Evolutionary conservation across 768 basidiomycete species (phyloP).

Genomic region (Xanthoconium stramineum): DNA sequence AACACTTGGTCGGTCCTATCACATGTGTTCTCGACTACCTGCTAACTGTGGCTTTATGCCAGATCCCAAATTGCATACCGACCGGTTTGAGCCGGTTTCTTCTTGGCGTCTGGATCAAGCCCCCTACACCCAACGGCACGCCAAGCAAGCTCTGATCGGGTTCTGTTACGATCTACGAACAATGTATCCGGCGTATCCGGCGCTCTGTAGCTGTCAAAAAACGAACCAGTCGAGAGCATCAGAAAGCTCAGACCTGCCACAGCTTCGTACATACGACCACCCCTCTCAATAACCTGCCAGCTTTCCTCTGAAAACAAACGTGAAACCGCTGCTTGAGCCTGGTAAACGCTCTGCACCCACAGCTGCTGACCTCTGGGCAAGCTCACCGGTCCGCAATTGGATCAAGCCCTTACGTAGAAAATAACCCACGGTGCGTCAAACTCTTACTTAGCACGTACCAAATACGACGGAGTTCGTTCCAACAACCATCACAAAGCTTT

Average conservation of each 20-base stretch:
- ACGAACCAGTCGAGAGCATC: no score
- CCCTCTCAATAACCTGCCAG: no score
- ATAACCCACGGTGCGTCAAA: constrained; percentile 41
- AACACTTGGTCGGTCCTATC: constrained; percentile 30
- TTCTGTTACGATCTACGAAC: no score
- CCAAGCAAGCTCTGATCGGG: constrained; percentile 18
- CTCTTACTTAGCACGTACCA: not conserved
- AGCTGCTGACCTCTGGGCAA: no score
- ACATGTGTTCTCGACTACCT: not conserved
- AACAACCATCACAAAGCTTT: constrained; percentile 81
- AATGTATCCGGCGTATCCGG: no score
- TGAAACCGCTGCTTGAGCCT: not conserved
- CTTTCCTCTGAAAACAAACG: no score
- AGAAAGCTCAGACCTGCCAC: no score
- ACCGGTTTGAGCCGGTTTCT: constrained; percentile 24
- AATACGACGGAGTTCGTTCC: not conserved
- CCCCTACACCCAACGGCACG: not conserved
- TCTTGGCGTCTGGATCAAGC: constrained; percentile 20
- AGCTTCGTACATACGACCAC: no score
- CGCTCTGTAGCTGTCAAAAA: no score
- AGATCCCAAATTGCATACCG: constrained; percentile 32
- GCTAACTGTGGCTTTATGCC: not conserved
- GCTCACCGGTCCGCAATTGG: no score
- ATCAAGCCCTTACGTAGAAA: constrained; percentile 4
- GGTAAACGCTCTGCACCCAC: constrained; percentile 35